Percentiles rank a stretch among this genome's conserved stretches.
Evolutionary conservation across 2,329 filamentous ascomycete genomes (phyloP).

Genomic region (Aspergillus pseudonomiae): DNA sequence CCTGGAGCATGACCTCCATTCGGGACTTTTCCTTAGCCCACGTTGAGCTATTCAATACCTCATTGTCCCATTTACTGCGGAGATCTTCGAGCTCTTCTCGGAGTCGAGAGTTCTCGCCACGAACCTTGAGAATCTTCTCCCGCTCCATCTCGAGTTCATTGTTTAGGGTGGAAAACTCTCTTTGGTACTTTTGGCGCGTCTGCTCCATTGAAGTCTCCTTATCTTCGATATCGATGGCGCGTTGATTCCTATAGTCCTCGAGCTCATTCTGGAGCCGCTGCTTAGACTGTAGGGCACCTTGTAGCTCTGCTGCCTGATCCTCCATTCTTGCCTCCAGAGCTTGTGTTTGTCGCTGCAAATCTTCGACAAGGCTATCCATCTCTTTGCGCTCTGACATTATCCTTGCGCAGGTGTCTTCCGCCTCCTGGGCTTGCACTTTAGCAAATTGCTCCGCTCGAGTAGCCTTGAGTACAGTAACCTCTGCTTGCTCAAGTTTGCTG

Average conservation of each 20-base stretch:
- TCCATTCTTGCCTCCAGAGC: conserved; percentile 88
- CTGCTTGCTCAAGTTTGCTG: conserved; percentile 92
- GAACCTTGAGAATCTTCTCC: conserved; percentile 81
- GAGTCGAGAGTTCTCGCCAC: conserved; percentile 81
- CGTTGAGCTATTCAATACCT: conserved; percentile 94
- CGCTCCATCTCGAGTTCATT: conserved; percentile 93
- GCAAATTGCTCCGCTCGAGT: conserved; percentile 91
- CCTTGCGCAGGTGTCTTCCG: conserved; percentile 85
- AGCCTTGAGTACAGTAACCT: conserved; percentile 92
- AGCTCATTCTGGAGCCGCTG: conserved; percentile 95
- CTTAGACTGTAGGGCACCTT: conserved; percentile 83
- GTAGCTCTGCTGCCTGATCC: conserved; percentile 86
- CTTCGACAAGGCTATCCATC: conserved; percentile 84
- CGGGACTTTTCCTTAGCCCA: conserved; percentile 98
- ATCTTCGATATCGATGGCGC: conserved; percentile 95
- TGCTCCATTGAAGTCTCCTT: conserved; percentile 96
- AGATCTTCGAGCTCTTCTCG: conserved; percentile 96
- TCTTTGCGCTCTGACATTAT: conserved; percentile 91
- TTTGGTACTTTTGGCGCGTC: conserved; percentile 95
- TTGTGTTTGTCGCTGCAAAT: conserved; percentile 86
- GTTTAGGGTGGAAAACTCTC: conserved; percentile 83
- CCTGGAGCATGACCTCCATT: conserved; percentile 84
- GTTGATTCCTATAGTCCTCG: conserved; percentile 93
- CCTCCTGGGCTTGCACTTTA: conserved; percentile 83
- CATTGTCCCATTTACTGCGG: conserved; percentile 95